A percentile compares a stretch with the other conserved stretches of the same genome.
Conservation (phyloP, 805 yeast genomes). For the Ogataea nakhonphanomensis region DNA sequence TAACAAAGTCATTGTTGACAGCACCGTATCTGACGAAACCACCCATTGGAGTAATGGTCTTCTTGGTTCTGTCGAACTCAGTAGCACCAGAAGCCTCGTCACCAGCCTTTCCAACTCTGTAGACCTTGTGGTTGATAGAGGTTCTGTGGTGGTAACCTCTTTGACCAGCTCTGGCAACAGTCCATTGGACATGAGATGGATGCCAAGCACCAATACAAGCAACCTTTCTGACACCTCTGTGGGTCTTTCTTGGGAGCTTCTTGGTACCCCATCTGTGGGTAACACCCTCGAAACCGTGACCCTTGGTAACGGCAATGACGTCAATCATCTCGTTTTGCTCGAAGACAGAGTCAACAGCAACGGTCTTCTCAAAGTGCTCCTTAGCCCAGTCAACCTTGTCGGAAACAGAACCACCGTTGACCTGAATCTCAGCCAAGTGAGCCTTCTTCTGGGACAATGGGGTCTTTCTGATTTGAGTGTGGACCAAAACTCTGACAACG, state of each 20-base stretch:
- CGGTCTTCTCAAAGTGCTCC: constrained; percentile 99
- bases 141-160: constrained; percentile 99
- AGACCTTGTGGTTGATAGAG: constrained; percentile 99
- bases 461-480: constrained; percentile 99
- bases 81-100: constrained; percentile 96
- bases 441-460: constrained; percentile 99
- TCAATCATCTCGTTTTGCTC: constrained; percentile 99
- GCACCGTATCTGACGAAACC: constrained; percentile 99
- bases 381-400: constrained; percentile 99
- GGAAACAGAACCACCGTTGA: constrained; percentile 98
- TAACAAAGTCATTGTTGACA: constrained; percentile 95
- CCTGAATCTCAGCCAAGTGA: constrained; percentile 98
- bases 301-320: constrained; percentile 99
- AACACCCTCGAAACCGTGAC: constrained; percentile 99
- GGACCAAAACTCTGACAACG: constrained; percentile 98
- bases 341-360: constrained; percentile 90
- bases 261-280: constrained; percentile 99
- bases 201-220: constrained; percentile 99
- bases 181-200: constrained; percentile 99
- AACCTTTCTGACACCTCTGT: constrained; percentile 99
- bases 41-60: constrained; percentile 99
- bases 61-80: constrained; percentile 98
- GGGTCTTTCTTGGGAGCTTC: constrained; percentile 99
- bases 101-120: constrained; percentile 97
- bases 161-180: constrained; percentile 99